phyloP scores from a whole-genome alignment of 805 yeast genomes.

The Saccharomycopsis schoenii region DNA sequence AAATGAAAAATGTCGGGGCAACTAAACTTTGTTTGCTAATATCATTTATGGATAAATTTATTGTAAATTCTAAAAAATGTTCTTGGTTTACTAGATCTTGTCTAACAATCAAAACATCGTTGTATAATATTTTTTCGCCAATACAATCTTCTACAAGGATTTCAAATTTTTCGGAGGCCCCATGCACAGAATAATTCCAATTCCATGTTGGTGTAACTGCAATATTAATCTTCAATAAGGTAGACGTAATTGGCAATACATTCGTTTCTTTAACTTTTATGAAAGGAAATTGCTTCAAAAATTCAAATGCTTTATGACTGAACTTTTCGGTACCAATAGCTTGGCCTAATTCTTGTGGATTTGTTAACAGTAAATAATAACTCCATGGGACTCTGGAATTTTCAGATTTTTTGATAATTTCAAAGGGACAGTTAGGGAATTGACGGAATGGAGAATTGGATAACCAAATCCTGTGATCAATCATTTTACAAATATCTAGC shows the following conservation, averaged over 20 bases:
- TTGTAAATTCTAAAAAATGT: constrained; percentile 53
- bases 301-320: constrained; percentile 49
- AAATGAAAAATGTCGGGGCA: constrained; percentile 69
- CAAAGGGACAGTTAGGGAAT: constrained; percentile 59
- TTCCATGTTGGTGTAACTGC: constrained; percentile 64
- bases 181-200: constrained; percentile 65
- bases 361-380: constrained; percentile 54
- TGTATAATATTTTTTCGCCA: constrained; percentile 62
- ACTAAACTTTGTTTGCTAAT: constrained; percentile 22
- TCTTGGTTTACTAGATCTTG: constrained; percentile 41
- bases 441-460: constrained; percentile 83
- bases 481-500: constrained; percentile 65
- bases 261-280: constrained; percentile 42
- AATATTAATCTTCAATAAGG: constrained; percentile 54
- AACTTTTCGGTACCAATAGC: constrained; percentile 63
- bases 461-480: constrained; percentile 75
- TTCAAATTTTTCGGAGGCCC: constrained; percentile 53
- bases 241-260: constrained; percentile 70
- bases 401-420: constrained; percentile 66
- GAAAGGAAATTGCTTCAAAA: constrained; percentile 66
- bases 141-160: constrained; percentile 74
- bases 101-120: constrained; percentile 44
- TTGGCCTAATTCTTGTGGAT: constrained; percentile 71
- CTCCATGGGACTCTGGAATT: constrained; percentile 76
- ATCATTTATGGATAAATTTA: constrained; percentile 40